These are phyloP conservation scores for Haplosporangium gracile DNA, from an alignment of 192 early-diverging fungal genomes.

Conservation along the genomic window DNA sequence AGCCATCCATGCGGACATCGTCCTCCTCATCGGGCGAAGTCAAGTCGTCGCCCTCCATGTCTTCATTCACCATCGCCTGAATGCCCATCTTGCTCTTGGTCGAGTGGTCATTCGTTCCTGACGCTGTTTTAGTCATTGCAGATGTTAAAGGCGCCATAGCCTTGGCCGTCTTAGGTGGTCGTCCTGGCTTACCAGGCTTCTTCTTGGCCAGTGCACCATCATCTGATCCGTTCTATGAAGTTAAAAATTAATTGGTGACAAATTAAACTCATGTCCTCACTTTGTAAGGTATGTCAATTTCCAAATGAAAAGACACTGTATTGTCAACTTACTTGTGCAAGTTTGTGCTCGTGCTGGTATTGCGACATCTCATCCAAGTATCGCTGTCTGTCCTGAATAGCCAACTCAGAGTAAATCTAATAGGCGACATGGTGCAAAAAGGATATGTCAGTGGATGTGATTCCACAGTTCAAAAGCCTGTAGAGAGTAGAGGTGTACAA, in stretches of 20 bases:
- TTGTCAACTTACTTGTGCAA: slow-evolving; percentile 2
- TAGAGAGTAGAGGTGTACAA: background rate
- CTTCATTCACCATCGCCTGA: slow-evolving; percentile 20
- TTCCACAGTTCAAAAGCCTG: too few relatives aligned
- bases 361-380: slow-evolving; percentile 38
- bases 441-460: background rate
- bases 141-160: slow-evolving; percentile 13
- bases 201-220: slow-evolving; percentile 12
- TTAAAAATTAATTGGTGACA: background rate
- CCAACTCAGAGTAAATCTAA: slow-evolving; percentile 55
- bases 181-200: slow-evolving; percentile 22
- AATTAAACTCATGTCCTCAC: too few relatives aligned
- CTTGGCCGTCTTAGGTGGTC: slow-evolving; percentile 24
- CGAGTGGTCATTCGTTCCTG: background rate
- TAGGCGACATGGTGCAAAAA: background rate
- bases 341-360: slow-evolving; percentile 36
- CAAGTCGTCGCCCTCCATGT: slow-evolving; percentile 21
- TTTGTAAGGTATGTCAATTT: too few relatives aligned
- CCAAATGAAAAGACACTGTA: background rate
- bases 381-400: slow-evolving; percentile 35
- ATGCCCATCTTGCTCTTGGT: slow-evolving; percentile 37
- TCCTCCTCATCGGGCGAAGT: slow-evolving; percentile 24
- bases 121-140: slow-evolving; percentile 12
- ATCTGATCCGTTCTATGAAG: slow-evolving; percentile 6
- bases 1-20: slow-evolving; percentile 9